Conservation (phyloP, 83 land plant genomes). For the Diphasiastrum complanatum region DNA sequence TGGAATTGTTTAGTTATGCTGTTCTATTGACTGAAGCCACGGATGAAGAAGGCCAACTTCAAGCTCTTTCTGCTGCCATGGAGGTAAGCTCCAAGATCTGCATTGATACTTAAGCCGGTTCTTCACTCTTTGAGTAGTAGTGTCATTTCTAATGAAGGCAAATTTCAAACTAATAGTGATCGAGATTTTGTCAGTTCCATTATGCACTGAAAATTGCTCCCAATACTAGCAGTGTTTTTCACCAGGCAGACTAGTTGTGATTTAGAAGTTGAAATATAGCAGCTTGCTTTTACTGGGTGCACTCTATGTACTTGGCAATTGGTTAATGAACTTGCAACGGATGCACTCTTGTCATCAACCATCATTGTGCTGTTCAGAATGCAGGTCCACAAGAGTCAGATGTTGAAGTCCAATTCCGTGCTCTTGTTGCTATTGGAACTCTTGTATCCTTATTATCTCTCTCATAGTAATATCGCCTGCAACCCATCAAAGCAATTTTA, state of each 20-base stretch:
- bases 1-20: slow-evolving; percentile 53
- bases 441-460: slow-evolving; percentile 53
- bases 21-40: slow-evolving; percentile 67
- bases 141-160: neutral
- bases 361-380: slow-evolving; percentile 39
- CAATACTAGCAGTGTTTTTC: too few species aligned
- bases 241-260: too few species aligned
- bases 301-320: neutral
- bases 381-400: slow-evolving; percentile 68
- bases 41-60: slow-evolving; percentile 88
- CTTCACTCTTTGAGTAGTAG: neutral
- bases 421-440: slow-evolving; percentile 84
- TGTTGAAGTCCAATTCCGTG: slow-evolving; percentile 67
- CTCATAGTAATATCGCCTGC: too few species aligned
- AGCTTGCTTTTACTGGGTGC: neutral
- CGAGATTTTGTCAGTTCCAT: too few species aligned
- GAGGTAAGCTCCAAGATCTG: slow-evolving; percentile 41
- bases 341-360: neutral
- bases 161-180: neutral
- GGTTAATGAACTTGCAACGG: neutral
- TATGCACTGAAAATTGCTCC: too few species aligned
- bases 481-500: too few species aligned
- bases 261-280: too few species aligned
- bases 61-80: slow-evolving; percentile 87
- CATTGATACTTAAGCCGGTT: neutral